A percentile compares a stretch with the other conserved stretches of the same genome.
Conservation (phyloP, 2,329 filamentous ascomycete species). For the Arthrinium phaeospermum region DNA sequence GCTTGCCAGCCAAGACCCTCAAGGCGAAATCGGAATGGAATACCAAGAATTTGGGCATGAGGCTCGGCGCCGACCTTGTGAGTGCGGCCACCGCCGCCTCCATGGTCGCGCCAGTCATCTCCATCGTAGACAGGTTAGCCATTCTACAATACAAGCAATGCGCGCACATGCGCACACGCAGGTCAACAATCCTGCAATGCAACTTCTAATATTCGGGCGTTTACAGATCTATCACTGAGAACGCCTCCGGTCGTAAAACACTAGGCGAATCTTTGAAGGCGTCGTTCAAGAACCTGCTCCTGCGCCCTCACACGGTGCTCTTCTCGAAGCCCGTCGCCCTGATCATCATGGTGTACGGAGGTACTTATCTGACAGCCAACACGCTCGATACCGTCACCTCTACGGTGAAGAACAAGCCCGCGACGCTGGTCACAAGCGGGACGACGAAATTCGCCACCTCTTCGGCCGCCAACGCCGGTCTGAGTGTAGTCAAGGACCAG, state of each 20-base stretch:
- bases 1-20: constrained; percentile 7
- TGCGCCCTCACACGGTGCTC: constrained; percentile 66
- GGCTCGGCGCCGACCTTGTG: constrained; percentile 70
- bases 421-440: constrained; percentile 72
- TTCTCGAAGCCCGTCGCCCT: constrained; percentile 71
- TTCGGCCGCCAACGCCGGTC: constrained; percentile 79
- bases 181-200: neutral
- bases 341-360: constrained; percentile 79
- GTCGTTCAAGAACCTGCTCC: constrained; percentile 62
- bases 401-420: constrained; percentile 62
- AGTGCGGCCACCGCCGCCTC: constrained; percentile 75
- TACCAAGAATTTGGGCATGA: constrained; percentile 71
- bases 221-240: constrained; percentile 76
- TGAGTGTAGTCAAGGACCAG: constrained; percentile 90
- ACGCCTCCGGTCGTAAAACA: constrained; percentile 71
- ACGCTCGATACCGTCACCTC: constrained; percentile 79
- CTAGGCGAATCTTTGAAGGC: constrained; percentile 63
- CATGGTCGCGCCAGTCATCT: constrained; percentile 82
- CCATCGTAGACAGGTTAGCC: constrained; percentile 80
- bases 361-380: constrained; percentile 91
- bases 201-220: neutral
- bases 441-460: constrained; percentile 82
- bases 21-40: constrained; percentile 63
- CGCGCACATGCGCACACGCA: neutral
- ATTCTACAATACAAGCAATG: constrained; percentile 14